A percentile compares a stretch with the other conserved stretches of the same genome.
These are phyloP conservation scores for Talaromyces sp. DNA, from an alignment of 2,329 filamentous ascomycete genomes.

Conservation along the genomic window DNA sequence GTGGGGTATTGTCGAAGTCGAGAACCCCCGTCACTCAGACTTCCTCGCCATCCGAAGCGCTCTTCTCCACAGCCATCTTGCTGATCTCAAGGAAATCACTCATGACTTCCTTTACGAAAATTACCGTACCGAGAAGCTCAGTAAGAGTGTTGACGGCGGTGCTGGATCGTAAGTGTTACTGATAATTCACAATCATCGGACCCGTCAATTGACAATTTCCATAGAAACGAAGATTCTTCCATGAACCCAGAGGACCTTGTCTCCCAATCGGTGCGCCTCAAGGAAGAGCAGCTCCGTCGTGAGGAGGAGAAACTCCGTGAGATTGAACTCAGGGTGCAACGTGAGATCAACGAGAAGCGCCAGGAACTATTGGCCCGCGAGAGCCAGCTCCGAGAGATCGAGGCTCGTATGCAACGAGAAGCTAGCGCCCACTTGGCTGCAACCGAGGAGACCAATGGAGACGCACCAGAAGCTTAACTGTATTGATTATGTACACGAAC, in stretches of 20 bases:
- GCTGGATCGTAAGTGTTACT: conserved; percentile 70
- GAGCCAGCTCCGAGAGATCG: conserved; percentile 97
- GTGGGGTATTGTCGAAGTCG: conserved; percentile 98
- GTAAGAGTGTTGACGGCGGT: conserved; percentile 89
- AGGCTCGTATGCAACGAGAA: conserved; percentile 93
- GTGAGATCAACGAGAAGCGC: conserved; percentile 99
- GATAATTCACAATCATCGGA: neutral
- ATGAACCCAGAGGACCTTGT: conserved; percentile 98
- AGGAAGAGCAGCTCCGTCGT: conserved; percentile 98
- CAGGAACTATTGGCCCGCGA: conserved; percentile 96
- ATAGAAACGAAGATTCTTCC: conserved; percentile 64
- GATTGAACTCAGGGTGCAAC: conserved; percentile 99
- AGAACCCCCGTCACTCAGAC: conserved; percentile 98
- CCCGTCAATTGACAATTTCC: conserved; percentile 19
- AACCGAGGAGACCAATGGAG: conserved; percentile 32
- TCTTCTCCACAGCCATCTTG: conserved; percentile 93
- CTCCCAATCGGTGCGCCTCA: conserved; percentile 94
- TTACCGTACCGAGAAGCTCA: conserved; percentile 99
- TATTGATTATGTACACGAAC: conserved; percentile 17
- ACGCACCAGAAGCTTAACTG: conserved; percentile 33
- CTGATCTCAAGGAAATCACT: conserved; percentile 98
- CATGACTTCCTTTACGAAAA: conserved; percentile 99
- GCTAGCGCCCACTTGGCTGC: conserved; percentile 46
- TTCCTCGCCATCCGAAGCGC: conserved; percentile 97
- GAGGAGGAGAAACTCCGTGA: conserved; percentile 99